phyloP scores from a whole-genome alignment of 2,329 filamentous ascomycete species.

The Pezicula rhizophila region DNA sequence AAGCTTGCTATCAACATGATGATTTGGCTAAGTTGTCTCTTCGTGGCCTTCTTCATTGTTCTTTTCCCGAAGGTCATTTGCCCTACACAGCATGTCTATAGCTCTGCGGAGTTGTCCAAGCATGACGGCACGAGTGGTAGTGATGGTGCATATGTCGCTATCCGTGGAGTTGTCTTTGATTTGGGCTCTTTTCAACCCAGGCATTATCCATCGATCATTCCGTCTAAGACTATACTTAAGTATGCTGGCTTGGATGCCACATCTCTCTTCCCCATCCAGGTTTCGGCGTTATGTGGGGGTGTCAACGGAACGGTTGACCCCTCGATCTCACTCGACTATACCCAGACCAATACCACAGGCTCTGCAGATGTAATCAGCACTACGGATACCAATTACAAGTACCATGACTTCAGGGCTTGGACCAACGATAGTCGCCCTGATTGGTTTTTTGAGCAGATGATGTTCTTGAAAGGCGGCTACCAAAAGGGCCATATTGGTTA shows the following conservation, averaged over 20 bases:
- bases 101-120: slow-evolving; percentile 64
- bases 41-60: slow-evolving; percentile 84
- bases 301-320: slow-evolving; percentile 57
- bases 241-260: slow-evolving; percentile 90
- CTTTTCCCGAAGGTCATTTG: slow-evolving; percentile 84
- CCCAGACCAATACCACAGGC: slow-evolving; percentile 67
- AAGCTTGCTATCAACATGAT: slow-evolving; percentile 97
- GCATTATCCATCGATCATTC: slow-evolving; percentile 68
- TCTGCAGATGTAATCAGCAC: slow-evolving; percentile 57
- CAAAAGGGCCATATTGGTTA: slow-evolving; percentile 86
- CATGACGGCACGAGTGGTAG: slow-evolving; percentile 65
- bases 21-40: slow-evolving; percentile 80
- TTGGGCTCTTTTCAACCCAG: slow-evolving; percentile 64
- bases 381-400: slow-evolving; percentile 67
- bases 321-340: slow-evolving; percentile 80
- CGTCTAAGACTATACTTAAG: slow-evolving; percentile 56
- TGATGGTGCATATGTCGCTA: slow-evolving; percentile 62
- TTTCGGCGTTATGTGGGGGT: slow-evolving; percentile 84
- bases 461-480: slow-evolving; percentile 68
- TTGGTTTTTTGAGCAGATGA: slow-evolving; percentile 90
- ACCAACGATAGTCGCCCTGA: slow-evolving; percentile 77
- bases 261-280: slow-evolving; percentile 84
- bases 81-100: slow-evolving; percentile 85
- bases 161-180: slow-evolving; percentile 87
- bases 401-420: slow-evolving; percentile 88